phyloP scores from a whole-genome alignment of 495 filamentous ascomycete genomes.

The Talaromyces wortmannii region DNA sequence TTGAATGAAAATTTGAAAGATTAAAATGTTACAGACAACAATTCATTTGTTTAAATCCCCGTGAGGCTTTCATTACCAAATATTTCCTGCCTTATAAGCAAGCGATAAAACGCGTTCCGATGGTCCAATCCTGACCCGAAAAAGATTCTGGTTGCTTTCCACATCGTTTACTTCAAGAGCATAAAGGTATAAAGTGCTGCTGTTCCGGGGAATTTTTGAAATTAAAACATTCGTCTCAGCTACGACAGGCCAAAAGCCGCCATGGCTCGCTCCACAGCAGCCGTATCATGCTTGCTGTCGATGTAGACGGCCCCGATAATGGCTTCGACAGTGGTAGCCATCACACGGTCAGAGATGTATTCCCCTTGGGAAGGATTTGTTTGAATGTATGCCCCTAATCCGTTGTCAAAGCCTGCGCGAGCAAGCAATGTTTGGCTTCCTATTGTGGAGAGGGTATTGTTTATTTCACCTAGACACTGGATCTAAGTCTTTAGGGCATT shows the following conservation, averaged over 20 bases:
- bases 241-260: not conserved
- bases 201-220: no score
- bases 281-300: not conserved
- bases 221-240: no score
- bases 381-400: constrained; percentile 4
- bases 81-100: no score
- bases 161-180: no score
- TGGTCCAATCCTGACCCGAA: no score
- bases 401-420: not conserved
- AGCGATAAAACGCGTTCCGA: no score
- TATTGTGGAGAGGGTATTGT: not conserved
- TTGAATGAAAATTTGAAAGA: no score
- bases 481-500: not conserved
- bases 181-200: no score
- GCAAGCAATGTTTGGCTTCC: constrained; percentile 4
- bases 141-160: no score
- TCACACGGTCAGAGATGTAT: not conserved
- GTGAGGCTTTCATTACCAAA: no score
- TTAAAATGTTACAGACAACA: no score
- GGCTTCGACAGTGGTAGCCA: constrained; percentile 9
- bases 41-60: no score
- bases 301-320: constrained; percentile 10
- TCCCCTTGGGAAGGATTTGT: constrained; percentile 7
- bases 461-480: not conserved
- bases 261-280: not conserved